Evolutionary conservation across 2,329 filamentous ascomycete species (phyloP).

Genomic region (Biscogniauxia marginata): DNA sequence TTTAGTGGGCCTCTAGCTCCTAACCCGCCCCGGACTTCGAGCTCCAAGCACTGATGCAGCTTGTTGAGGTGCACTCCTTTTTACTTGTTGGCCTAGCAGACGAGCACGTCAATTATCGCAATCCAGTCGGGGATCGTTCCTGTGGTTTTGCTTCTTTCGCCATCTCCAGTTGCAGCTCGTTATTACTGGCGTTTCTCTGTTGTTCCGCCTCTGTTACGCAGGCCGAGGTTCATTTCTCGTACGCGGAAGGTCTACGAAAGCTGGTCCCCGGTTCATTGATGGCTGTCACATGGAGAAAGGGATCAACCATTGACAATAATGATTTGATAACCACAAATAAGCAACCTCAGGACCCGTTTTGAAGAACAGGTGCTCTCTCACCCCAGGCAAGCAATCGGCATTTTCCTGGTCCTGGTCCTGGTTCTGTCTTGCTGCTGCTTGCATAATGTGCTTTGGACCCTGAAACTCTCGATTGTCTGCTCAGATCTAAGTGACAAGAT

Average conservation of each 20-base stretch:
- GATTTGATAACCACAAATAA: neutral
- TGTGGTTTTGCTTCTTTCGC: neutral
- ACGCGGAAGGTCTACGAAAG: too few relatives aligned
- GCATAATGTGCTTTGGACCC: constrained; percentile 6
- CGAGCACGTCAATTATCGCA: neutral
- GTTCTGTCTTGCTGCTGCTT: constrained; percentile 1
- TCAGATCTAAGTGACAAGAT: neutral
- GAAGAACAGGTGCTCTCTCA: neutral
- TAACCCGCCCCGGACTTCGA: neutral
- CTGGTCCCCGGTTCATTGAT: neutral
- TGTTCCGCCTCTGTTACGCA: too few relatives aligned
- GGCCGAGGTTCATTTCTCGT: too few relatives aligned
- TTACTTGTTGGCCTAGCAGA: neutral
- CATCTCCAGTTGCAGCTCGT: neutral
- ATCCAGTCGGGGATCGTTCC: neutral
- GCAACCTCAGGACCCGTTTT: neutral
- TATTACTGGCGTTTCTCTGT: neutral
- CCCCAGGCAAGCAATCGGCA: neutral
- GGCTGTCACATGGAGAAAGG: neutral
- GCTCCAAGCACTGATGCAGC: neutral
- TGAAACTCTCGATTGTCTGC: neutral
- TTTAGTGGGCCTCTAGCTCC: neutral
- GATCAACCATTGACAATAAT: neutral
- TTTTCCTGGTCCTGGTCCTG: neutral
- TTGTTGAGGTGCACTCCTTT: neutral